Percentiles rank a stretch among this genome's conserved stretches.
Conservation (phyloP, 2,329 filamentous ascomycete species). For the Pezicula neosporulosa region DNA sequence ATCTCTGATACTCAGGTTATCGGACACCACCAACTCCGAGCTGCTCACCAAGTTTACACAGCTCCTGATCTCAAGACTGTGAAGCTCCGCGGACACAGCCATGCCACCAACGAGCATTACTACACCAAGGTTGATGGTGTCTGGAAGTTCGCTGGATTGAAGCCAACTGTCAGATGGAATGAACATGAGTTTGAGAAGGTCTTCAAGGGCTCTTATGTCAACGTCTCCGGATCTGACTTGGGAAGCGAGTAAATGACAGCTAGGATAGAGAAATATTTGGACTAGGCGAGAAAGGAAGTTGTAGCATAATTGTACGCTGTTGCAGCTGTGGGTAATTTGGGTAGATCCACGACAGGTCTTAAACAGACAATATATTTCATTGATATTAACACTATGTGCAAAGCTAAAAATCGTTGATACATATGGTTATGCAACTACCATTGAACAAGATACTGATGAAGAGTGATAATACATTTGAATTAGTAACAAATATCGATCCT, state of each 20-base stretch:
- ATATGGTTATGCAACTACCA: too few relatives aligned
- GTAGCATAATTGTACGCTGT: background rate
- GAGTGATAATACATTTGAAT: too few relatives aligned
- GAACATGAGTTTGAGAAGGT: slow-evolving; percentile 25
- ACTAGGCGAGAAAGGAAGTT: background rate
- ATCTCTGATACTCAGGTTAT: slow-evolving; percentile 55
- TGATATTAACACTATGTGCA: too few relatives aligned
- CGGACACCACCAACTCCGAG: slow-evolving; percentile 35
- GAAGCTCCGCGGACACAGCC: slow-evolving; percentile 19
- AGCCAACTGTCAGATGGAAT: slow-evolving; percentile 23
- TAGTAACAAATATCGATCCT: too few relatives aligned
- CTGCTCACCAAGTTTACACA: slow-evolving; percentile 19
- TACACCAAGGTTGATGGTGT: slow-evolving; percentile 22
- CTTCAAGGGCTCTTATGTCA: slow-evolving; percentile 18
- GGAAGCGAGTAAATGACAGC: background rate
- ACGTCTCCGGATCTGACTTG: background rate
- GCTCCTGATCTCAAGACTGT: slow-evolving; percentile 13
- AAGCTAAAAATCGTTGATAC: too few relatives aligned
- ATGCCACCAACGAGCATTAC: slow-evolving; percentile 24
- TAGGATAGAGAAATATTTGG: background rate
- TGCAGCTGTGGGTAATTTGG: background rate
- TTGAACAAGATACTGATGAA: too few relatives aligned
- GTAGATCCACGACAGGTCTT: too few relatives aligned
- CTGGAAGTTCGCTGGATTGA: slow-evolving; percentile 26
- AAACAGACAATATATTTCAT: too few relatives aligned